phyloP scores from a whole-genome alignment of 2,329 filamentous ascomycete species.

The Colletotrichum lini region DNA sequence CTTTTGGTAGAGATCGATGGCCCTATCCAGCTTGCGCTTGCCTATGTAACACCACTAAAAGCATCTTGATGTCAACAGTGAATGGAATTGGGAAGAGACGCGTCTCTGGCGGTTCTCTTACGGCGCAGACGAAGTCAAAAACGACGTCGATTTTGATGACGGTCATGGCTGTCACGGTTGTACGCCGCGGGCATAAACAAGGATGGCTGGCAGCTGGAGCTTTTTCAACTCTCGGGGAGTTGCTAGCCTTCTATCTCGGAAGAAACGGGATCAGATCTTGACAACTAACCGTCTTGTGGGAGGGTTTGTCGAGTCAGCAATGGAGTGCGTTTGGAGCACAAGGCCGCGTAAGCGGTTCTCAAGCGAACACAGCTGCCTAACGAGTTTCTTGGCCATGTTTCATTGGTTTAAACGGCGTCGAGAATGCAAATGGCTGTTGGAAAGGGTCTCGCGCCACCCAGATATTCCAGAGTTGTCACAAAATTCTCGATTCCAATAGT shows the following conservation, averaged over 20 bases:
- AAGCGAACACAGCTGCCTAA: background rate
- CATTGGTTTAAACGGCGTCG: background rate
- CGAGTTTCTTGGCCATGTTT: background rate
- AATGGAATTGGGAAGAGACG: background rate
- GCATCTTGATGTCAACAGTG: background rate
- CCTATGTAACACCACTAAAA: constrained; percentile 57
- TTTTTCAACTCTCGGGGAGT: too few species aligned
- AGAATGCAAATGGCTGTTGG: too few species aligned
- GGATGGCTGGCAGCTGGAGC: too few species aligned
- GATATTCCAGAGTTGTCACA: background rate
- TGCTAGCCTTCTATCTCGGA: too few species aligned
- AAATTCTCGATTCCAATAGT: background rate
- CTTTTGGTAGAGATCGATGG: constrained; percentile 56
- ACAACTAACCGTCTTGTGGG: too few species aligned
- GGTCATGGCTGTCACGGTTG: constrained; percentile 28
- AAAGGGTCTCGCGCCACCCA: too few species aligned
- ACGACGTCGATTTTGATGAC: constrained; percentile 47
- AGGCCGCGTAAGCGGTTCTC: background rate
- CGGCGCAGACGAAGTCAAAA: constrained; percentile 51
- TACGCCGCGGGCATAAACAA: too few species aligned
- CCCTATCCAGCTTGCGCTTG: constrained; percentile 54
- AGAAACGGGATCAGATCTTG: background rate
- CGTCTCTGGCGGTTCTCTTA: constrained; percentile 39
- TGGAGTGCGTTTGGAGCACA: background rate
- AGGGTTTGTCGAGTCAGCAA: background rate